These are phyloP conservation scores for Nicotiana sylvestris DNA, from an alignment of 257 asterid genomes.

Conservation along the genomic window DNA sequence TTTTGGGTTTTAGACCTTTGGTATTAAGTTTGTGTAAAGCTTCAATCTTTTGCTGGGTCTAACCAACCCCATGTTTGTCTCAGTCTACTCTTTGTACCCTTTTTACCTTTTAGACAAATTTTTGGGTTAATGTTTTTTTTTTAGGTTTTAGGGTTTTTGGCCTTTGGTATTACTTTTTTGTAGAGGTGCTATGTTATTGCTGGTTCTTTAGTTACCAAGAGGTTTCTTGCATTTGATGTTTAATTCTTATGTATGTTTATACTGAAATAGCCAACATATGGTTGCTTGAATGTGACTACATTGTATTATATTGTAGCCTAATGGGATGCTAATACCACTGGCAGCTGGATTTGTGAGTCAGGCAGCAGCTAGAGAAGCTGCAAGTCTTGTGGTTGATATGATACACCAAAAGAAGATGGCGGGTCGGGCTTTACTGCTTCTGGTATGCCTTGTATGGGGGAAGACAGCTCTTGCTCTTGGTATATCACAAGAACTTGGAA, in stretches of 20 bases:
- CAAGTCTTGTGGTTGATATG: slow-evolving; percentile 93
- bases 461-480: slow-evolving; percentile 98
- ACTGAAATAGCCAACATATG: background rate
- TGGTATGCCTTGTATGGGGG: slow-evolving; percentile 95
- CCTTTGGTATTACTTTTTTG: too few relatives aligned
- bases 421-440: slow-evolving; percentile 77
- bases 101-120: too few relatives aligned
- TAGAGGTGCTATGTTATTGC: too few relatives aligned
- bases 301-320: slow-evolving; percentile 36
- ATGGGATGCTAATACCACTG: slow-evolving; percentile 74
- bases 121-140: too few relatives aligned
- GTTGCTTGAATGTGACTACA: background rate
- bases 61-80: too few relatives aligned
- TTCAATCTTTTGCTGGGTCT: too few relatives aligned
- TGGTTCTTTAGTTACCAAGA: background rate
- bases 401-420: slow-evolving; percentile 98
- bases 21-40: too few relatives aligned
- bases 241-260: background rate
- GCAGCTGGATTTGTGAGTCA: slow-evolving; percentile 98
- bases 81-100: too few relatives aligned
- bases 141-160: too few relatives aligned
- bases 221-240: background rate
- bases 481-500: slow-evolving; percentile 91
- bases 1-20: too few relatives aligned
- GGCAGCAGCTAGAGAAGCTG: slow-evolving; percentile 86